Conservation (phyloP, 768 basidiomycete genomes). For the Mycena venus region DNA sequence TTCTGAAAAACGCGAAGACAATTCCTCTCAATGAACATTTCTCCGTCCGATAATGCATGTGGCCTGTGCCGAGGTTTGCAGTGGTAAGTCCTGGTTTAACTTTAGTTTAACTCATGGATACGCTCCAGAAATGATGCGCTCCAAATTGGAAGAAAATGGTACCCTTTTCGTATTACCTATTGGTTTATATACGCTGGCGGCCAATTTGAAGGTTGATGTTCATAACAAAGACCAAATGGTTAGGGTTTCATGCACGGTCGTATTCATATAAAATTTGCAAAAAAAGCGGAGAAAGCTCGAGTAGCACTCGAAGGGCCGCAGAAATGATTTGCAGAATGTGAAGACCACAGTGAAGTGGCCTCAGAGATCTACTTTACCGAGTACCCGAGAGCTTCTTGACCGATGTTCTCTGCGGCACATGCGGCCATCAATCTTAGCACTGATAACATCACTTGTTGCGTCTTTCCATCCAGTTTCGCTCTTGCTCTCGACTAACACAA, state of each 20-base stretch:
- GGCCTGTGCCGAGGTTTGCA: constrained; percentile 9
- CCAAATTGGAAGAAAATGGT: constrained; percentile 13
- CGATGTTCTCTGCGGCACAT: no score
- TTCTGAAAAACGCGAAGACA: constrained; percentile 12
- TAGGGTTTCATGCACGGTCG: background rate
- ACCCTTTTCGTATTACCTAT: no score
- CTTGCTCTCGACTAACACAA: no score
- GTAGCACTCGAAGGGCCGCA: no score
- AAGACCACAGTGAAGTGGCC: no score
- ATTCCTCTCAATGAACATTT: background rate
- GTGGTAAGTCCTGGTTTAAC: background rate
- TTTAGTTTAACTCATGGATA: background rate
- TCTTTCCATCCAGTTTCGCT: no score
- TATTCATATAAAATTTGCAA: background rate
- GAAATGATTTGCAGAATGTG: no score
- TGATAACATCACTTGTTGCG: no score
- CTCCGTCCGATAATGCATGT: constrained; percentile 1
- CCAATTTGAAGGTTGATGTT: constrained; percentile 12
- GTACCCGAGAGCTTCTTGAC: no score
- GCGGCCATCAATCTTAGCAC: no score
- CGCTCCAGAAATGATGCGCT: background rate
- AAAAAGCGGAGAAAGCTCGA: no score
- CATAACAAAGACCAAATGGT: background rate
- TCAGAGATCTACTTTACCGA: no score
- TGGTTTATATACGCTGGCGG: constrained; percentile 1